These are phyloP conservation scores for Amanita exitialis DNA, from an alignment of 768 basidiomycete genomes.

Conservation along the genomic window DNA sequence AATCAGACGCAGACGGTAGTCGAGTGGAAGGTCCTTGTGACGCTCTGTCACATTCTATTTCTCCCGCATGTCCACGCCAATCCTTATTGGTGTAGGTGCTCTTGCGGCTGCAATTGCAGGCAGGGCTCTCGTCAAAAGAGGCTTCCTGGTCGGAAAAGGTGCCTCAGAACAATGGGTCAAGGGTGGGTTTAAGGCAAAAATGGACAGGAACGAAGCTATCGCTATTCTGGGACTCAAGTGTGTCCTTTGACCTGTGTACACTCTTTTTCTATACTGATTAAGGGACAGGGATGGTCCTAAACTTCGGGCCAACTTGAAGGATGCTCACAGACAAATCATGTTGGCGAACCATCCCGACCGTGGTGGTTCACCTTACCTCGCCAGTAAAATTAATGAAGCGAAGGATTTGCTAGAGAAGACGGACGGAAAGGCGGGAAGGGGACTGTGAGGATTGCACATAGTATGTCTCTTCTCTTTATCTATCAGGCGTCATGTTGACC, in stretches of 20 bases:
- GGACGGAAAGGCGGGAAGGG: constrained; percentile 34
- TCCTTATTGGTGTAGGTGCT: constrained; percentile 69
- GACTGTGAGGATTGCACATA: constrained; percentile 15
- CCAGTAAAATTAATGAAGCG: constrained; percentile 98
- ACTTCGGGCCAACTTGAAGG: constrained; percentile 76
- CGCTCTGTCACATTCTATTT: background rate
- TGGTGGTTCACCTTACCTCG: constrained; percentile 96
- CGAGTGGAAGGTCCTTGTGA: background rate
- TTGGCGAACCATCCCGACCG: constrained; percentile 97
- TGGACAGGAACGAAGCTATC: constrained; percentile 93
- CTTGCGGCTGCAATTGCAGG: constrained; percentile 70
- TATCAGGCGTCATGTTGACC: background rate
- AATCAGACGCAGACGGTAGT: too few species aligned
- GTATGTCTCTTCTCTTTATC: background rate
- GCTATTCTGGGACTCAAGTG: constrained; percentile 89
- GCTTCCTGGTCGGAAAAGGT: constrained; percentile 44
- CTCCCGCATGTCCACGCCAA: constrained; percentile 60
- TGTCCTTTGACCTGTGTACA: constrained; percentile 19
- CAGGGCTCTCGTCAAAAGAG: constrained; percentile 57
- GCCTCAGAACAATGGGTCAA: constrained; percentile 81
- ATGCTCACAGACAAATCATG: constrained; percentile 96
- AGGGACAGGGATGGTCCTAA: constrained; percentile 66
- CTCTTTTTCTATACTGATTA: background rate
- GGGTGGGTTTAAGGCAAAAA: constrained; percentile 92
- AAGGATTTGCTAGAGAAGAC: constrained; percentile 85